Conservation (phyloP, 108 stramenopile genomes). For the Nitzschia sp. region DNA sequence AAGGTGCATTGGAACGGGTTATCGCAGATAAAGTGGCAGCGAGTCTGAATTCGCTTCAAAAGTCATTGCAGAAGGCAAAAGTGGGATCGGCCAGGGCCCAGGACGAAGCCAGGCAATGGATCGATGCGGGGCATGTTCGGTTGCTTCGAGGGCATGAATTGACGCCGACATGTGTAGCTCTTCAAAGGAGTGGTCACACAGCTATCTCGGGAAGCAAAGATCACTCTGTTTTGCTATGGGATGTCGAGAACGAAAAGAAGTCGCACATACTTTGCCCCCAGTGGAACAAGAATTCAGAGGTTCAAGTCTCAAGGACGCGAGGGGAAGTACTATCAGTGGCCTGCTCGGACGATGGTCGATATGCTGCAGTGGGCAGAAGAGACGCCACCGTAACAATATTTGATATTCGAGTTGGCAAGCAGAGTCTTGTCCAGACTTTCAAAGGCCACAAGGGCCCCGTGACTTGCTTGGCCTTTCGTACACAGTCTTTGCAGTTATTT, state of each 20-base stretch:
- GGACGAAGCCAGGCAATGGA: conserved; percentile 58
- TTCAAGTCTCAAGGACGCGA: conserved; percentile 42
- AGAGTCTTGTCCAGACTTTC: conserved; percentile 70
- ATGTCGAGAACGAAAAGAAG: conserved; percentile 79
- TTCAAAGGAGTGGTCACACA: conserved; percentile 53
- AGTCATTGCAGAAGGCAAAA: conserved; percentile 15
- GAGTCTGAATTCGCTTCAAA: conserved; percentile 32
- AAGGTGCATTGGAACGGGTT: conserved; percentile 60
- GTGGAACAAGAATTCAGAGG: conserved; percentile 43
- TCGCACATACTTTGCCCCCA: conserved; percentile 37
- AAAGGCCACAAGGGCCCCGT: conserved; percentile 86
- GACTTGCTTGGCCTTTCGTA: conserved; percentile 82
- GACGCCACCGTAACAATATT: conserved; percentile 86
- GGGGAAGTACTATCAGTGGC: conserved; percentile 92
- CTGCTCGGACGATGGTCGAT: conserved; percentile 91
- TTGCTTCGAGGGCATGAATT: conserved; percentile 78
- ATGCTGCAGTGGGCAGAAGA: conserved; percentile 88
- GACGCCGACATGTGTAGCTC: conserved; percentile 87
- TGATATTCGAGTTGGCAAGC: conserved; percentile 71
- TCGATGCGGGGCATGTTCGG: conserved; percentile 46
- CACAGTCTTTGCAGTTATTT: conserved; percentile 85
- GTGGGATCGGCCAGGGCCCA: neutral
- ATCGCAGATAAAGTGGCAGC: conserved; percentile 61
- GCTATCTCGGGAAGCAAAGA: conserved; percentile 95
- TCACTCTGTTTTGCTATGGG: conserved; percentile 90